Evolutionary conservation across 2,329 filamentous ascomycete species (phyloP).

Genomic region (Aspergillus udagawae): DNA sequence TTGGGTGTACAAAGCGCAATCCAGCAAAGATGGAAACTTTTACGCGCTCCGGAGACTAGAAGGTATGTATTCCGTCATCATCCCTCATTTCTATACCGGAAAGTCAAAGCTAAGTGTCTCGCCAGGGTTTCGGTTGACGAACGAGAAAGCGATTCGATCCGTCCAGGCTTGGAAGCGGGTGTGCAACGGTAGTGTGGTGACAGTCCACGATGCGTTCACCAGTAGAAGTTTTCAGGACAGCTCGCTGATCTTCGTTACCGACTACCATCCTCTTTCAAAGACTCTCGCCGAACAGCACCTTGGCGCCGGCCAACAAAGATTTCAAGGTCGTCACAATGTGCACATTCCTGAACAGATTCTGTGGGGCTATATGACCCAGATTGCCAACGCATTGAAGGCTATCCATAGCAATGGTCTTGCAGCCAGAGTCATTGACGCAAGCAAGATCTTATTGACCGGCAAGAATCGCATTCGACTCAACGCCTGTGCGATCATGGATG

Average conservation of each 20-base stretch:
- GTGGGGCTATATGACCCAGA: slow-evolving; percentile 90
- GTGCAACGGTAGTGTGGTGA: slow-evolving; percentile 75
- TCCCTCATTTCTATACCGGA: not conserved
- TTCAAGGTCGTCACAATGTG: slow-evolving; percentile 43
- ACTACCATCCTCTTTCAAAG: slow-evolving; percentile 88
- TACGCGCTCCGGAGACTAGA: slow-evolving; percentile 85
- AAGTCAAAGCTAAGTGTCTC: not conserved
- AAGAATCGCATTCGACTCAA: slow-evolving; percentile 87
- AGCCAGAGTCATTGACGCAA: slow-evolving; percentile 78
- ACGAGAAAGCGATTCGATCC: slow-evolving; percentile 80
- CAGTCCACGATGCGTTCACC: slow-evolving; percentile 87
- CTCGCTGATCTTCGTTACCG: slow-evolving; percentile 88
- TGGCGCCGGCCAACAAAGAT: slow-evolving; percentile 35
- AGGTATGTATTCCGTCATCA: slow-evolving; percentile 44
- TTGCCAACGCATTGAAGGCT: slow-evolving; percentile 79
- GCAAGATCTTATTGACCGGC: slow-evolving; percentile 83
- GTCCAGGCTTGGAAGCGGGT: slow-evolving; percentile 89
- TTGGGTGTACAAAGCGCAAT: slow-evolving; percentile 94
- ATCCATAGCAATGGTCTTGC: slow-evolving; percentile 80
- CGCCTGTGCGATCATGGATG: slow-evolving; percentile 84
- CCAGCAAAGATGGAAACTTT: slow-evolving; percentile 80
- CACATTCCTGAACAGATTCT: slow-evolving; percentile 68
- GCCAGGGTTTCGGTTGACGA: slow-evolving; percentile 75
- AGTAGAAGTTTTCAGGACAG: slow-evolving; percentile 90
- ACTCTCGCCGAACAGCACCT: slow-evolving; percentile 78